A percentile compares a stretch with the other conserved stretches of the same genome.
Evolutionary conservation across 148 eudicot species (phyloP).

Genomic region (Dianthus caryophyllus): DNA sequence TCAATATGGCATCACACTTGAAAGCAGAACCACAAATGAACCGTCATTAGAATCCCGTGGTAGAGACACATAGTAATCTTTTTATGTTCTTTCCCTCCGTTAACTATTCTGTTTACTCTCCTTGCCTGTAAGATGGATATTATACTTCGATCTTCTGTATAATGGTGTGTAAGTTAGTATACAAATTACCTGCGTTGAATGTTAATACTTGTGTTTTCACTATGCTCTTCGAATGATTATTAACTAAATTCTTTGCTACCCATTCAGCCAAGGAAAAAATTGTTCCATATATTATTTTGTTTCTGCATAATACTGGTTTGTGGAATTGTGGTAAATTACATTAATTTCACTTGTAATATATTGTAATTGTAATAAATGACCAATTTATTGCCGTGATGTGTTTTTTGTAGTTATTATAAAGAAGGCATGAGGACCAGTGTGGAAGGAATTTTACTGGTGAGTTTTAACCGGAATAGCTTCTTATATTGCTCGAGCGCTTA

Average conservation of each 20-base stretch:
- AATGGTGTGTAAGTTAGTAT: too few species aligned
- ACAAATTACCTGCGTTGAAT: too few species aligned
- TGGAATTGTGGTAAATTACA: too few species aligned
- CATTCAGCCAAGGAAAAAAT: background rate
- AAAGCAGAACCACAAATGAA: too few species aligned
- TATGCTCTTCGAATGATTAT: background rate
- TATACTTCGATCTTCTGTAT: background rate
- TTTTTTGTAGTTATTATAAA: slow-evolving; percentile 59
- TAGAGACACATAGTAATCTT: background rate
- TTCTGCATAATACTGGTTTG: background rate
- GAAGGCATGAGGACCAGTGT: slow-evolving; percentile 99
- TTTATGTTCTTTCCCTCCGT: background rate
- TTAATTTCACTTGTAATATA: too few species aligned
- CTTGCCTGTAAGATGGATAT: background rate
- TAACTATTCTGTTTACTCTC: background rate
- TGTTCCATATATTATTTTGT: background rate
- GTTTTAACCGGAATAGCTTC: slow-evolving; percentile 6
- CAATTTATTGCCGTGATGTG: slow-evolving; percentile 1
- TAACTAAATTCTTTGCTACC: background rate
- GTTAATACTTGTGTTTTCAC: background rate
- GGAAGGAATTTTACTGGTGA: slow-evolving; percentile 85
- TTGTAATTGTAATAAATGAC: slow-evolving; percentile 5
- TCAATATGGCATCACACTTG: too few species aligned
- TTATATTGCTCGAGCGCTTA: background rate
- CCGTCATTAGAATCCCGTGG: background rate